These are phyloP conservation scores for Corallochytrium limacisporum DNA, from an alignment of 78 protist genomes.

Conservation along the genomic window DNA sequence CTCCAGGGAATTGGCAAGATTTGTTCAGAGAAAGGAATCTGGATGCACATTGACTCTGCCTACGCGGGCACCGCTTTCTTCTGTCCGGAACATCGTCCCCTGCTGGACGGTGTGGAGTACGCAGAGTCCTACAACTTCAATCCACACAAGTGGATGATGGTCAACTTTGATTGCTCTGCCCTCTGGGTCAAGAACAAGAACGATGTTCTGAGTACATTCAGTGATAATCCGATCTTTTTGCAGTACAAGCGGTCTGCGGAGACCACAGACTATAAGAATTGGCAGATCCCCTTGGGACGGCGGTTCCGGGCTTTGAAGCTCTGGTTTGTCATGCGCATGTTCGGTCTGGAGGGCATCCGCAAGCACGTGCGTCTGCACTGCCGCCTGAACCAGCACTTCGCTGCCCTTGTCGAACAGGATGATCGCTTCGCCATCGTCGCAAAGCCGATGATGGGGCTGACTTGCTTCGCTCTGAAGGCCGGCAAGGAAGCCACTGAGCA, in stretches of 20 bases:
- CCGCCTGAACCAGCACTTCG: background rate
- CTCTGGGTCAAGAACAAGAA: constrained; percentile 2
- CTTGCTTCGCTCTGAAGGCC: background rate
- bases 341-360: constrained; percentile 22
- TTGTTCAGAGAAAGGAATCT: background rate
- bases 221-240: constrained; percentile 4
- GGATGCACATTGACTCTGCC: constrained; percentile 48
- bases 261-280: constrained; percentile 27
- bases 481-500: no score
- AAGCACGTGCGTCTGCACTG: constrained; percentile 1
- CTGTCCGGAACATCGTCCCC: constrained; percentile 24
- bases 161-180: constrained; percentile 20
- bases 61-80: constrained; percentile 21
- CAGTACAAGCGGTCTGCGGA: no score
- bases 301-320: constrained; percentile 36
- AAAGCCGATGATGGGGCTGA: background rate
- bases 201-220: background rate
- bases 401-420: background rate
- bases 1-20: background rate
- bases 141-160: constrained; percentile 28
- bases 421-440: background rate
- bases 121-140: constrained; percentile 24
- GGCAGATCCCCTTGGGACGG: constrained; percentile 42
- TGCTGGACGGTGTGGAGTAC: background rate
- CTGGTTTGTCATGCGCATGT: constrained; percentile 25